Evolutionary conservation across 805 yeast species (phyloP), one percentile per base, ranked within the genome.

Genomic region (Saturnispora sanitii): DNA sequence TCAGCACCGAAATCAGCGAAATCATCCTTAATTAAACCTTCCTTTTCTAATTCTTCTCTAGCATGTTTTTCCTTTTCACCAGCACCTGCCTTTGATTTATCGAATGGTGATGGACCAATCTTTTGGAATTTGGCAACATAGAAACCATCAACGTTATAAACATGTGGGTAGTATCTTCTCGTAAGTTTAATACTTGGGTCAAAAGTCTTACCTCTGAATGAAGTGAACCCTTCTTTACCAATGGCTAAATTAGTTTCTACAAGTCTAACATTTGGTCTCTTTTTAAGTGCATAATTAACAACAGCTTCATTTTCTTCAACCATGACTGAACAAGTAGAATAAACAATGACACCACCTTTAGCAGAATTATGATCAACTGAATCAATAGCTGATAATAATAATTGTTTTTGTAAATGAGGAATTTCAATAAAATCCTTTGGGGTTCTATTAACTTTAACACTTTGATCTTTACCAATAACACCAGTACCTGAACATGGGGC

Each of bases 401-500:
- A 71, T 67, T 92, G 97, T 63, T 90, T 90, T 60, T 92, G 99
- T 53, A 92, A 70, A 61, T 90, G 96, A 42, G 98, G 97, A 53
- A 92, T 83, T 63, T 90, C 94, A 52, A 90, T 80, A 64, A 90
- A 92, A 64, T 92, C 99, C 63, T 87, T 87, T 58, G 87, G 96
- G 17, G 95, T 87, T 70, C 97, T 81, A 48, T 82, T 80, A 12
- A 83, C 80, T 64, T 92, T 92, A 47, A 92, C 97, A 40, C 85
- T 79, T 57, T 86, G 94, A 66, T 92, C 98, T 67, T 92, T 92
- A 45, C 95, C 92, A 57, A 92, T 92, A 52, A 92, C 98, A 66
- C 99, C 99, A 3, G 98, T 90, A 68, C 99, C 99, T 6, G 98
- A 87, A 66, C 99, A 92, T 50, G 99, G 99, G 26, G 99, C 98